Conservation (phyloP, 2,329 filamentous ascomycete genomes). For the Dactylonectria estremocensis region DNA sequence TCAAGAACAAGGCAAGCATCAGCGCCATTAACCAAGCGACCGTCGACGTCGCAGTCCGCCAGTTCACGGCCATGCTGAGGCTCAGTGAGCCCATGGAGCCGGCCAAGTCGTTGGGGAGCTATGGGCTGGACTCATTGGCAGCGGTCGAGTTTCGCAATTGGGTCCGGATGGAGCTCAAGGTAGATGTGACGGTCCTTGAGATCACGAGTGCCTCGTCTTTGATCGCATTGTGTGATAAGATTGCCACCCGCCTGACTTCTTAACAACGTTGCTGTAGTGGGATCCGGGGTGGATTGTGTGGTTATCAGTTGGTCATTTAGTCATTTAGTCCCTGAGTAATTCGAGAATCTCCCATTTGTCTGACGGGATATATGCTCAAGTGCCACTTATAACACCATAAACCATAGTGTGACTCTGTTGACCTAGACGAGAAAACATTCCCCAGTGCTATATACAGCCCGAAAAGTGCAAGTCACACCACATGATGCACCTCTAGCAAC, state of each 20-base stretch:
- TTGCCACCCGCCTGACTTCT: slow-evolving; percentile 17
- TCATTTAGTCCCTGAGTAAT: no score
- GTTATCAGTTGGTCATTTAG: no score
- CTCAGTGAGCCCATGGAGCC: slow-evolving; percentile 46
- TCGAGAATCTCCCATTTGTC: no score
- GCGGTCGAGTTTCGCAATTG: slow-evolving; percentile 52
- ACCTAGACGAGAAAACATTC: no score
- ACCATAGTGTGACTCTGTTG: no score
- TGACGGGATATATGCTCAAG: no score
- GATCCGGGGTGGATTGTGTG: no score
- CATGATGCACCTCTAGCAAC: no score
- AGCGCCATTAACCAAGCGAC: slow-evolving; percentile 30
- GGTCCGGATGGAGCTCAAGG: slow-evolving; percentile 42
- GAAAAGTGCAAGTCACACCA: no score
- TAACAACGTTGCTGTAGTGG: no score
- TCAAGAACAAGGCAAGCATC: slow-evolving; percentile 23
- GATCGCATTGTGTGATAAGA: slow-evolving; percentile 47
- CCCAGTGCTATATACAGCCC: no score
- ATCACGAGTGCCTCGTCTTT: slow-evolving; percentile 48
- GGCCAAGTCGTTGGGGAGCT: slow-evolving; percentile 43
- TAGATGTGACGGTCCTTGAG: slow-evolving; percentile 47
- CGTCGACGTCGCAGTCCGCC: slow-evolving; percentile 40
- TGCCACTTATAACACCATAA: no score
- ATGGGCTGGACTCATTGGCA: slow-evolving; percentile 50
- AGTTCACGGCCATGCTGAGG: slow-evolving; percentile 45